Base-by-base conservation (phyloP, 2,329 filamentous ascomycete species). In the Thermoascus crustaceus region DNA sequence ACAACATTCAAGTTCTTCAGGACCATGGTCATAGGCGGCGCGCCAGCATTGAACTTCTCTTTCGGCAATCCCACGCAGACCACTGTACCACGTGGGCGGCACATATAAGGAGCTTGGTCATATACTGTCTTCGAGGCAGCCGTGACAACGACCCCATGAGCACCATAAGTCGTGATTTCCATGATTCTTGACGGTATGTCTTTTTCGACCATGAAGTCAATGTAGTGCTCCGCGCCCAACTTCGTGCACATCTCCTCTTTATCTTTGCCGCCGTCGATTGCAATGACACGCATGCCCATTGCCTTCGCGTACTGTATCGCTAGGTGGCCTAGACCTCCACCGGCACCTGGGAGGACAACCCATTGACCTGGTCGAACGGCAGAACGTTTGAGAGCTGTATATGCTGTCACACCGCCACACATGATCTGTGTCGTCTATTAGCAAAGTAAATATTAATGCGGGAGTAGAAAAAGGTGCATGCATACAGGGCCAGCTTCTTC, bases 1-100 rank as follows among this genome's bases (percentile, higher is more conserved):
- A 67, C 62, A 24, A 66, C 45, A 37, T 67, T 66, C 34, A 67
- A 37, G 30, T 55, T 58, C 49, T 54, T 65, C 52, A 64, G 30
- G 19, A 53, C 59, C 46, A 66, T 38, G 43, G 54, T 32, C n/a
- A 64, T 35, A 7, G 64, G 64, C 32, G 55, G 51, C 14, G 62
- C 59, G 14, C 58, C 59, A 4, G 57, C 59, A 13, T 61, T 25
- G 3, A 61, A 45, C 18, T 44, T 50, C 38, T 59, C 55, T n/a
- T 44, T 43, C 2, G 58, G 60, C 23, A 60, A 41, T 8, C 57
- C 59, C n/a, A 60, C 59, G 4, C 52, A 53, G 5, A 62, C 58
- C 18, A 61, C 46, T 0, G 57, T 63, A 4, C 58, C 58, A 21
- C 57, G 54, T 22, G 57, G 57, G 16, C 57, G 42, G 34, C 58